Evolutionary conservation across 768 basidiomycete species (phyloP), one percentile per base, ranked within the genome.

Genomic region (Serpula lacrymans): DNA sequence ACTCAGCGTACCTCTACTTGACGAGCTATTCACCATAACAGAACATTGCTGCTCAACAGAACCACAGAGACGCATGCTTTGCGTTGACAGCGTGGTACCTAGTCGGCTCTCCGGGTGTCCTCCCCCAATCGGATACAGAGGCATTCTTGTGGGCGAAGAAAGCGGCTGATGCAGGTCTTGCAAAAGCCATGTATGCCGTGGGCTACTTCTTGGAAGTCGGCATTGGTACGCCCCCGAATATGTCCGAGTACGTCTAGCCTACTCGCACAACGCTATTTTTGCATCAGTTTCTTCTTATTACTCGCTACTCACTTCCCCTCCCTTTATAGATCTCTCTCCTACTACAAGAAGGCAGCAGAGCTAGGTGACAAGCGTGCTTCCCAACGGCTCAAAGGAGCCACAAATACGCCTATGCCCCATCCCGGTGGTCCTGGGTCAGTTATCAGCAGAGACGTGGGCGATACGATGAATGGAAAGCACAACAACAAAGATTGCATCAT

Each of bases 11-110:
- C 25, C 17, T 41, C 33, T 27, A 27, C 11, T 17, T 16, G n/a
- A 24, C 23, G 4, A 13, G 16, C n/a, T 32, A 46, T 16, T 41
- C 36, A 16, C 37, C 33, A n/a, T 33, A 24, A 10, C 54, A 92
- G 90, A 97, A 98, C 55, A 98, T 98, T 49, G 95, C 95, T 22
- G 96, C 96, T 3, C 95, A 97, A 57, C 94, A 97, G 67, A 84
- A 82, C 53, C 96, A 99, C 58, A 84, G 88, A 4, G 96, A 98
- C 55, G 93, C 95, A 0, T 98, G 95, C 60, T 98, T 98, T 56
- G 95, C 96, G 1, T 73, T 99, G 29, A 98, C 96, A 13, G 94
- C 96, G 6, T 99, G 95, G 95, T 99, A 99, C 58, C 84, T 99
- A 48, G 95, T 98, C 45, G 96, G 96, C 34, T 97, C 94, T 7